phyloP scores from a whole-genome alignment of 495 filamentous ascomycete species.

The Thozetella sp. region DNA sequence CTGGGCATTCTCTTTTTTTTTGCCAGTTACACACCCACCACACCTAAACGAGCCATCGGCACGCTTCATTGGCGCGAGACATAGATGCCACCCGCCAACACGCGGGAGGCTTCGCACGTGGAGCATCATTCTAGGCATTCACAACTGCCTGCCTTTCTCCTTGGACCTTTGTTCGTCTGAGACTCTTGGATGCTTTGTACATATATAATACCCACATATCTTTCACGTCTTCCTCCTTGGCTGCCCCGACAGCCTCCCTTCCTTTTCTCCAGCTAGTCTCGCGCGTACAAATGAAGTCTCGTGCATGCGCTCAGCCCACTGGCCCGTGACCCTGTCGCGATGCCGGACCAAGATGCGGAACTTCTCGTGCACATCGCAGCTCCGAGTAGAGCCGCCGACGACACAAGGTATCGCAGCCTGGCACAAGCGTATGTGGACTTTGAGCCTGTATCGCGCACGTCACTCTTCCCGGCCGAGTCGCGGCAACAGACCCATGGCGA shows the following conservation, averaged over 20 bases:
- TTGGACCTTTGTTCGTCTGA: background rate
- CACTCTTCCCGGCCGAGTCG: slow-evolving; percentile 1
- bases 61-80: too few species aligned
- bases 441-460: slow-evolving; percentile 27
- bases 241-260: background rate
- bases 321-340: slow-evolving; percentile 1
- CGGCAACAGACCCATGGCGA: background rate
- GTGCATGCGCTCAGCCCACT: too few species aligned
- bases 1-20: too few species aligned
- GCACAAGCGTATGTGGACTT: slow-evolving; percentile 64
- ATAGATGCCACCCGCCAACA: too few species aligned
- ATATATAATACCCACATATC: background rate
- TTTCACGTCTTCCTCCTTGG: background rate
- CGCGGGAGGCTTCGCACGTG: background rate
- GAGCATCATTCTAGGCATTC: background rate
- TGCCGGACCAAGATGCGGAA: slow-evolving; percentile 42
- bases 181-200: background rate
- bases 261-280: background rate
- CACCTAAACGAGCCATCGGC: too few species aligned
- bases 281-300: too few species aligned
- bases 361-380: slow-evolving; percentile 72
- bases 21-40: too few species aligned
- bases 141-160: background rate
- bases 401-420: slow-evolving; percentile 63
- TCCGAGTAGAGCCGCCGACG: slow-evolving; percentile 60